Percentiles rank a stretch among this genome's conserved stretches.
Conservation (phyloP, 1,284 basidiomycete genomes). For the Fomes fomentarius region DNA sequence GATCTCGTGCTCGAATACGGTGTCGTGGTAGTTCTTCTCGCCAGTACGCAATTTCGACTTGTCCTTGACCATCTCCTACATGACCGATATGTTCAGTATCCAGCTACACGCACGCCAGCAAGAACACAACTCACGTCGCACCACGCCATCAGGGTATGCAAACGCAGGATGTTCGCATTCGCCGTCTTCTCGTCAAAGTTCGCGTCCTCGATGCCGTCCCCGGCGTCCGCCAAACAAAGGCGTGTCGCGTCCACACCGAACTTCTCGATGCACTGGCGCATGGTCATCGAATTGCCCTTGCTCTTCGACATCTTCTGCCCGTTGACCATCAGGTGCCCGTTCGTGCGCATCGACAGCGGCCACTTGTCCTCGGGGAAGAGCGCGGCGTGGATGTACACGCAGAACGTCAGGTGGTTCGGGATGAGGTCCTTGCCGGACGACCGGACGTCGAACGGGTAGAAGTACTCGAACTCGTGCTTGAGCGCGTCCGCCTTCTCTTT, state of each 20-base stretch:
- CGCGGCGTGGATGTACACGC: conserved; percentile 93
- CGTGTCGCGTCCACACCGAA: conserved; percentile 95
- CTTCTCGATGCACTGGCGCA: conserved; percentile 80
- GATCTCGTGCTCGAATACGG: conserved; percentile 92
- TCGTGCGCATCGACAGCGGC: conserved; percentile 91
- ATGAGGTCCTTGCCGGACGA: conserved; percentile 99
- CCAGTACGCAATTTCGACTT: conserved; percentile 74
- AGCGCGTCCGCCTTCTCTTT: conserved; percentile 83
- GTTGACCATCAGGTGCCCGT: conserved; percentile 98
- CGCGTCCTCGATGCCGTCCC: conserved; percentile 96
- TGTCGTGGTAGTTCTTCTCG: conserved; percentile 78
- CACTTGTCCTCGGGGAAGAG: conserved; percentile 94
- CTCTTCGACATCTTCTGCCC: conserved; percentile 99
- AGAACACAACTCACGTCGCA: conserved; percentile 67
- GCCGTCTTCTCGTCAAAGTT: conserved; percentile 99
- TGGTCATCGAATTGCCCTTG: conserved; percentile 87
- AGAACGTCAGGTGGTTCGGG: conserved; percentile 96
- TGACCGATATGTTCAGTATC: not conserved
- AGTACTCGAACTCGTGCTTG: conserved; percentile 94
- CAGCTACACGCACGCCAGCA: not conserved
- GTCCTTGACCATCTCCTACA: conserved; percentile 76
- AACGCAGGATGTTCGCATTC: conserved; percentile 94
- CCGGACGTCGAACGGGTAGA: conserved; percentile 98
- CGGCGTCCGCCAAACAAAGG: conserved; percentile 93
- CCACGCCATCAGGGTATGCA: conserved; percentile 93